Conservation (phyloP, 2,329 filamentous ascomycete species). For the Saccharata proteae region DNA sequence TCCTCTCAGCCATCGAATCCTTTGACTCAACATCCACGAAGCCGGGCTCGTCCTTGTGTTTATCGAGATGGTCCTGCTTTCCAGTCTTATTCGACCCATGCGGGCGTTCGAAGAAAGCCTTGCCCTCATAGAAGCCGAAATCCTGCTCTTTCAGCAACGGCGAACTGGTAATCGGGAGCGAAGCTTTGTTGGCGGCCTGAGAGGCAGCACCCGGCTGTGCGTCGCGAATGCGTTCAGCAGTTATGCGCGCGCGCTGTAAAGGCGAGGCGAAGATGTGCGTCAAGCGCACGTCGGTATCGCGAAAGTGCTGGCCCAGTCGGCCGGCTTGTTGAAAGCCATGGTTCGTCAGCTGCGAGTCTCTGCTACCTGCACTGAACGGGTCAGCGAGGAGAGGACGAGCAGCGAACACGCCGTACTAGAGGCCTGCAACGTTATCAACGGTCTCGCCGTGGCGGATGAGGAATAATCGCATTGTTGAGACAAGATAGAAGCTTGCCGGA, state of each 20-base stretch:
- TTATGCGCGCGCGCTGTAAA: slow-evolving; percentile 59
- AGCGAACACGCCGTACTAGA: slow-evolving; percentile 44
- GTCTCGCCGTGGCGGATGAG: slow-evolving; percentile 83
- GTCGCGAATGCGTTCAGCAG: slow-evolving; percentile 53
- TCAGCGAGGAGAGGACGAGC: slow-evolving; percentile 14
- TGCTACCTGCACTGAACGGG: slow-evolving; percentile 55
- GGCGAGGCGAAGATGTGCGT: slow-evolving; percentile 67
- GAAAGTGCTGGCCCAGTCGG: slow-evolving; percentile 55
- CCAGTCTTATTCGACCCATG: slow-evolving; percentile 21
- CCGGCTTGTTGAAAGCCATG: slow-evolving; percentile 73
- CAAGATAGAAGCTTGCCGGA: slow-evolving; percentile 1
- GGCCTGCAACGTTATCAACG: slow-evolving; percentile 71
- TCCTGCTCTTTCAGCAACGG: slow-evolving; percentile 54
- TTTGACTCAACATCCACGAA: slow-evolving; percentile 54
- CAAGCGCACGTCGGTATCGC: slow-evolving; percentile 51
- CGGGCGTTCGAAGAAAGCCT: slow-evolving; percentile 33
- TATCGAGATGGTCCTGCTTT: slow-evolving; percentile 27
- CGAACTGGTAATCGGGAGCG: slow-evolving; percentile 9
- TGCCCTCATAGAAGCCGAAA: slow-evolving; percentile 60
- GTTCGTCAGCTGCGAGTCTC: slow-evolving; percentile 68
- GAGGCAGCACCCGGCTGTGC: slow-evolving; percentile 31
- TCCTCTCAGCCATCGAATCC: slow-evolving; percentile 52
- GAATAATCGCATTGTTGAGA: slow-evolving; percentile 54
- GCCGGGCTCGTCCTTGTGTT: slow-evolving; percentile 28
- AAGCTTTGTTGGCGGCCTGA: slow-evolving; percentile 14